phyloP scores from a whole-genome alignment of 2,329 filamentous ascomycete genomes.

The Hypoxylon rubiginosum region DNA sequence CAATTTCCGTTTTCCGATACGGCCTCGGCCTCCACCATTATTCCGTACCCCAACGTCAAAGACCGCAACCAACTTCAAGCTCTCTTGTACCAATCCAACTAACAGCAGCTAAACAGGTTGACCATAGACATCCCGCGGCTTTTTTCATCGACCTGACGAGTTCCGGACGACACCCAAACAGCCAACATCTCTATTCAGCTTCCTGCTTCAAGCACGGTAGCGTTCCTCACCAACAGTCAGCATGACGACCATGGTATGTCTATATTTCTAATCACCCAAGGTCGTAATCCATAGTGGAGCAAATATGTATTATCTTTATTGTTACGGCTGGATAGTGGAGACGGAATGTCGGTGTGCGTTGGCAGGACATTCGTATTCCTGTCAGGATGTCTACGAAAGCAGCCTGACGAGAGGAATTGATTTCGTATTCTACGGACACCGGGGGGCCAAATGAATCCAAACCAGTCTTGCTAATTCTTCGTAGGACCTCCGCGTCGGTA shows the following conservation, averaged over 20 bases:
- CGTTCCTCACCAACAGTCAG: constrained; percentile 41
- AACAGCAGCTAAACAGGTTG: background rate
- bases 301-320: constrained; percentile 5
- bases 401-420: background rate
- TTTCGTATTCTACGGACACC: background rate
- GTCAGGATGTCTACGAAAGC: background rate
- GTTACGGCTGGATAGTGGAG: constrained; percentile 13
- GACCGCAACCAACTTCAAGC: background rate
- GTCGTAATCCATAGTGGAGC: background rate
- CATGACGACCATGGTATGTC: constrained; percentile 55
- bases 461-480: constrained; percentile 31
- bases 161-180: background rate
- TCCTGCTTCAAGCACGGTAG: constrained; percentile 30
- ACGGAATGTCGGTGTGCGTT: constrained; percentile 38
- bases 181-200: background rate
- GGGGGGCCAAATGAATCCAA: background rate
- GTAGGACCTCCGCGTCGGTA: constrained; percentile 97
- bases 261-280: constrained; percentile 12
- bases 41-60: background rate
- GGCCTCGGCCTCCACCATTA: background rate
- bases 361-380: constrained; percentile 12
- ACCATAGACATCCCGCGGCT: constrained; percentile 5
- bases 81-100: background rate
- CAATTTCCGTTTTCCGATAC: background rate
- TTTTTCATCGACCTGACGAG: constrained; percentile 13